Evolutionary conservation across 2,329 filamentous ascomycete genomes (phyloP).

Genomic region (Monilinia polystroma): DNA sequence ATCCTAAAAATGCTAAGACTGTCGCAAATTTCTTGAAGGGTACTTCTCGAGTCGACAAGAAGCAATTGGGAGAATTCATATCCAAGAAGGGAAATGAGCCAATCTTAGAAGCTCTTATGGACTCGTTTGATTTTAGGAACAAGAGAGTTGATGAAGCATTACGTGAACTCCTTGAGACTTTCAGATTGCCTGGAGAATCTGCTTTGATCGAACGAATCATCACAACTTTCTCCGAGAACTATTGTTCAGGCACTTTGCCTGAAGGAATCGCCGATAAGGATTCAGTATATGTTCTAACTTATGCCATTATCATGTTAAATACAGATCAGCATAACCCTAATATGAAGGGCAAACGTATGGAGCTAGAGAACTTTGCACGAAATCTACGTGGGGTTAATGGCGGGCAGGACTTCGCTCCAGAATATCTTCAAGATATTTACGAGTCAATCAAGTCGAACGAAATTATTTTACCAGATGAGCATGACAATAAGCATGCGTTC

Average conservation of each 20-base stretch:
- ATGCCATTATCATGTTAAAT: slow-evolving; percentile 97
- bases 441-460: slow-evolving; percentile 90
- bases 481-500: slow-evolving; percentile 94
- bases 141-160: slow-evolving; percentile 90
- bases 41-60: slow-evolving; percentile 86
- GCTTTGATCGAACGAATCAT: slow-evolving; percentile 91
- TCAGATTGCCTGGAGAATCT: slow-evolving; percentile 91
- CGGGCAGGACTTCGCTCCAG: slow-evolving; percentile 76
- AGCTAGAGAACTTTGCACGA: slow-evolving; percentile 73
- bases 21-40: slow-evolving; percentile 86
- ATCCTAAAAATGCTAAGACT: slow-evolving; percentile 69
- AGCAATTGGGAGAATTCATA: slow-evolving; percentile 84
- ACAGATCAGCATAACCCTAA: slow-evolving; percentile 97
- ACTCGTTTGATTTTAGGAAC: slow-evolving; percentile 81
- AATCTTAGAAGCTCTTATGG: slow-evolving; percentile 81
- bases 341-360: slow-evolving; percentile 80
- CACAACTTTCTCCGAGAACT: slow-evolving; percentile 81
- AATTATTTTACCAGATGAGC: slow-evolving; percentile 95
- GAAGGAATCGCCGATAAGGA: slow-evolving; percentile 81
- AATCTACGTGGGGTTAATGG: slow-evolving; percentile 91
- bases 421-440: slow-evolving; percentile 84
- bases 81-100: slow-evolving; percentile 86
- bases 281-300: slow-evolving; percentile 84
- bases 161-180: slow-evolving; percentile 81
- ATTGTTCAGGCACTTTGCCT: slow-evolving; percentile 67